Evolutionary conservation across 768 basidiomycete species (phyloP), one percentile per base, ranked within the genome.

Genomic region (Basidioascus undulatus): DNA sequence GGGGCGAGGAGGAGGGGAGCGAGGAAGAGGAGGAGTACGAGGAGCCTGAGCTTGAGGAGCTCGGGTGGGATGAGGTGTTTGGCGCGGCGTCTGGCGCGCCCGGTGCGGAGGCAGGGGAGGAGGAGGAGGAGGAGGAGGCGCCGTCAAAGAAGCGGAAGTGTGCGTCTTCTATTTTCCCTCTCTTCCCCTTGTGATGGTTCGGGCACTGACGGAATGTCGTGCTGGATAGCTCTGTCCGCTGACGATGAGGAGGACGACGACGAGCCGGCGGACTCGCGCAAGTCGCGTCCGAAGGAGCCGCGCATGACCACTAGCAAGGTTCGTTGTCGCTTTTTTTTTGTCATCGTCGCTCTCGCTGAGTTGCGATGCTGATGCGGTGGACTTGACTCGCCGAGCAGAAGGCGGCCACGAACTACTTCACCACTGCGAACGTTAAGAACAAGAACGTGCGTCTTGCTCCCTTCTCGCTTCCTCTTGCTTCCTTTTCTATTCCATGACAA

Each of bases 261-360:
- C 24, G 45, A 47, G 11, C 34, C 40, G n/a, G n/a, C n/a, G n/a
- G n/a, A n/a, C n/a, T n/a, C n/a, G n/a, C n/a, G n/a, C 13, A 37
- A 49, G 25, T 40, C 54, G 13, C 59, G 56, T 37, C 62, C 57
- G 54, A 82, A 81, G 57, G 76, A 68, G 48, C 56, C 67, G 21
- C 77, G 89, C 15, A 79, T 89, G 81, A 89, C 70, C 51, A 96
- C 92, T 1, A 83, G 74, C 65, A 98, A 98, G 64, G 79, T 75
- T 55, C 32, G 46, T 46, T 6, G 2, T 44, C 24, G 44, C 18
- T 31, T 42, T 6, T 35, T 31, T 36, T 48, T 15, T 33, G 28
- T 12, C n/a, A 30, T 25, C 12, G 11, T 24, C 32, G 30, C 16
- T 26, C 20, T 34, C 19, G 9, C 18, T 45, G 19, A 41, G 40